Conservation (phyloP, 345 rosid species). For the Cochlearia excelsa region DNA sequence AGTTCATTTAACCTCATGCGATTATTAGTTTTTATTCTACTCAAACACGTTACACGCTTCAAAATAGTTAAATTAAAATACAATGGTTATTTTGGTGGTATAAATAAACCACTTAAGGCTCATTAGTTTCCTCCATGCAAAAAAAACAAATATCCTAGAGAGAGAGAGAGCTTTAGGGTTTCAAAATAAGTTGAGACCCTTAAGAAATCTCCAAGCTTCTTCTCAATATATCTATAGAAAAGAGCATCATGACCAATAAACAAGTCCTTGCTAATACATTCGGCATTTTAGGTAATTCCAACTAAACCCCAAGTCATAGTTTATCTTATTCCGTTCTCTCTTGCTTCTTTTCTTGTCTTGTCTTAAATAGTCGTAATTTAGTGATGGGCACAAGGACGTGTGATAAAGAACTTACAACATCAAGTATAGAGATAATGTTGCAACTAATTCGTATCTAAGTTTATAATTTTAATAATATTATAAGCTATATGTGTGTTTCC, state of each 20-base stretch:
- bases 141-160: constrained; percentile 19
- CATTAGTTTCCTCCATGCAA: constrained; percentile 24
- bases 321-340: neutral
- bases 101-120: constrained; percentile 38
- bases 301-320: too few relatives aligned
- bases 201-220: constrained; percentile 7
- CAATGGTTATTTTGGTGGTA: constrained; percentile 33
- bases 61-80: neutral
- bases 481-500: neutral
- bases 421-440: constrained; percentile 20
- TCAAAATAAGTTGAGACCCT: constrained; percentile 25
- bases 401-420: constrained; percentile 6
- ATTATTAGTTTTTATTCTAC: constrained; percentile 11
- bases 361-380: neutral
- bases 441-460: constrained; percentile 21
- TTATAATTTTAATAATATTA: neutral
- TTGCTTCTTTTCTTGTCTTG: neutral
- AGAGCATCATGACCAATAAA: constrained; percentile 41
- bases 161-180: constrained; percentile 37
- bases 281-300: constrained; percentile 65
- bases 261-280: constrained; percentile 45
- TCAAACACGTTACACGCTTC: constrained; percentile 36
- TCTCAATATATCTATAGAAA: constrained; percentile 16
- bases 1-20: constrained; percentile 36
- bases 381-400: neutral